A percentile compares a stretch with the other conserved stretches of the same genome.
Evolutionary conservation across 352 stramenopile genomes (phyloP).

Genomic region (Aphanomyces invadans): DNA sequence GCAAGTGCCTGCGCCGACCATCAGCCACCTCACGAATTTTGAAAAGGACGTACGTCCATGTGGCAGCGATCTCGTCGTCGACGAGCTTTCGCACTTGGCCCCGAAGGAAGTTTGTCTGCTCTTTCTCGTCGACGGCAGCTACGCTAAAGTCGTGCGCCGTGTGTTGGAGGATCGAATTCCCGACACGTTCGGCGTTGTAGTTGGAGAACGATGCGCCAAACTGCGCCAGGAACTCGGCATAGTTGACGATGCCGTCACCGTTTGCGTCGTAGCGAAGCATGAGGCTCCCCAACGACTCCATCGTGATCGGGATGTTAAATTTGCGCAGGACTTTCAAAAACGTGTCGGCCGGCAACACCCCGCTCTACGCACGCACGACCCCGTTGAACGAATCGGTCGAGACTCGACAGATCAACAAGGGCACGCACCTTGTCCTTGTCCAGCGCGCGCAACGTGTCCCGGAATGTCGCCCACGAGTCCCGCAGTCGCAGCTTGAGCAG

Average conservation of each 20-base stretch:
- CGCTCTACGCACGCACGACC: conserved; percentile 17
- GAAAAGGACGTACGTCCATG: conserved; percentile 32
- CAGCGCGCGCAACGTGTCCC: conserved; percentile 42
- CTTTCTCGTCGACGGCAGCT: conserved; percentile 22
- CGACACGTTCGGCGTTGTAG: conserved; percentile 53
- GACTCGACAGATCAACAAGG: no score
- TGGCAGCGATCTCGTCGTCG: conserved; percentile 42
- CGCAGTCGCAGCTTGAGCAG: conserved; percentile 40
- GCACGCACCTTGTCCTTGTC: conserved; percentile 29
- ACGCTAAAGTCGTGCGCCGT: conserved; percentile 23
- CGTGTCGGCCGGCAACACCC: conserved; percentile 32
- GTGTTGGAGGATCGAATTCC: conserved; percentile 40
- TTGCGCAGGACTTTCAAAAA: conserved; percentile 38
- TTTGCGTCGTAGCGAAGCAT: conserved; percentile 29
- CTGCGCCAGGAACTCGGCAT: conserved; percentile 51
- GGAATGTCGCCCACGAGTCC: conserved; percentile 44
- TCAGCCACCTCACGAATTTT: neutral
- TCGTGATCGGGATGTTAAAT: conserved; percentile 32
- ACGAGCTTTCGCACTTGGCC: conserved; percentile 44
- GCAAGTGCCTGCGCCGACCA: neutral
- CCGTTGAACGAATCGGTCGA: neutral
- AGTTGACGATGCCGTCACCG: conserved; percentile 37
- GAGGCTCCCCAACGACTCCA: conserved; percentile 37
- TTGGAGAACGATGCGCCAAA: conserved; percentile 60
- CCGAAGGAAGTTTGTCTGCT: conserved; percentile 6